These are phyloP conservation scores for Urostyla sp. DNA, from an alignment of 73 alveolate genomes.

Conservation along the genomic window DNA sequence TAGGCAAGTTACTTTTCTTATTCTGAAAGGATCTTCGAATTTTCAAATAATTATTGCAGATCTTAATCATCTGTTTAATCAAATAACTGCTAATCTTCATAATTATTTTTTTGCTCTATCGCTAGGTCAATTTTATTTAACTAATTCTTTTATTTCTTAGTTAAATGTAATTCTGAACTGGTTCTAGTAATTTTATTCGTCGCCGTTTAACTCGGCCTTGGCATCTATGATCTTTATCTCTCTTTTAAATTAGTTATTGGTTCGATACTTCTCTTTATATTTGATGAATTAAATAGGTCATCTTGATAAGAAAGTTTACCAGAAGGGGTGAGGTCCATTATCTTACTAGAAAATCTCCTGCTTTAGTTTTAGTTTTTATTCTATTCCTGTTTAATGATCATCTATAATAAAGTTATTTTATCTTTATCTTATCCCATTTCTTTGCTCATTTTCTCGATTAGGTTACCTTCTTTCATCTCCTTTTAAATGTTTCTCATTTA, in stretches of 20 bases:
- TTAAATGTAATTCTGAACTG: neutral
- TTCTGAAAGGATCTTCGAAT: slow-evolving; percentile 23
- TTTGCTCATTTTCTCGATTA: slow-evolving; percentile 42
- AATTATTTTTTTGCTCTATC: neutral
- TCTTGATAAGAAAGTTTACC: neutral
- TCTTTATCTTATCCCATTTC: slow-evolving; percentile 34
- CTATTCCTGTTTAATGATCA: slow-evolving; percentile 1
- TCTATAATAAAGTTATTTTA: neutral
- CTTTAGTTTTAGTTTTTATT: neutral
- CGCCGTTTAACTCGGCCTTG: neutral
- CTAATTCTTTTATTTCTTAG: neutral
- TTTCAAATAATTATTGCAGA: slow-evolving; percentile 2
- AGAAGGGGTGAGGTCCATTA: neutral
- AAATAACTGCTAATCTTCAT: neutral
- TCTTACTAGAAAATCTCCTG: neutral
- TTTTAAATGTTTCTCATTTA: neutral
- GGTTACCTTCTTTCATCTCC: neutral
- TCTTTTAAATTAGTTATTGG: neutral
- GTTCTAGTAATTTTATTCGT: neutral
- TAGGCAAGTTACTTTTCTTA: too few species aligned
- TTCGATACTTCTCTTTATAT: neutral
- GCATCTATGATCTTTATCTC: neutral
- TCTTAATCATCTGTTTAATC: slow-evolving; percentile 16
- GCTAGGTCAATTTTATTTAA: neutral
- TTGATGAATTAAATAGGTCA: neutral